Conservation (phyloP, 352 stramenopile genomes). For the Peronosclerospora sorghi region DNA sequence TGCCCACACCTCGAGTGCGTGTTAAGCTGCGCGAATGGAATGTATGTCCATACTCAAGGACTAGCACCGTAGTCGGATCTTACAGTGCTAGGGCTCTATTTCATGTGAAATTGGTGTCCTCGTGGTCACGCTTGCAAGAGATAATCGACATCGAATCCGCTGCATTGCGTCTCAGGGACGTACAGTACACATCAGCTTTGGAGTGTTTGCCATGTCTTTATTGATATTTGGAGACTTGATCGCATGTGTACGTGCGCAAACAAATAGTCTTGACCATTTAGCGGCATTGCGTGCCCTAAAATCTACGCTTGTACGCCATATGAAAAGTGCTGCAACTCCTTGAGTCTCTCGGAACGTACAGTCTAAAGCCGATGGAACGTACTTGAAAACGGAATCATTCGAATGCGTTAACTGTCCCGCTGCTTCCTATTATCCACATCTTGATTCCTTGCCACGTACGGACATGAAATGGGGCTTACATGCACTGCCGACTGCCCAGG, state of each 20-base stretch:
- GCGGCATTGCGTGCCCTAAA: conserved; percentile 27
- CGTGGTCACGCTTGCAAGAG: conserved; percentile 21
- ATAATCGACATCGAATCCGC: conserved; percentile 11
- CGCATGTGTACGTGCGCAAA: conserved; percentile 29
- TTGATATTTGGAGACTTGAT: conserved; percentile 24
- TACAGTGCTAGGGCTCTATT: conserved; percentile 14
- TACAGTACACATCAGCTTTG: conserved; percentile 29
- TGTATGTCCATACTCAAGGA: conserved; percentile 28
- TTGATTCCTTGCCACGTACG: conserved; percentile 60
- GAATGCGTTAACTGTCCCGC: conserved; percentile 32
- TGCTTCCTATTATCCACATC: conserved; percentile 35
- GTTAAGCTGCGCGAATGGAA: conserved; percentile 32
- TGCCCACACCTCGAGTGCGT: conserved; percentile 15
- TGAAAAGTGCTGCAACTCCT: conserved; percentile 14
- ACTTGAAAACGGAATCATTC: conserved; percentile 15
- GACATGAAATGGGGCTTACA: conserved; percentile 32
- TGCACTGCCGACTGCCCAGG: conserved; percentile 46
- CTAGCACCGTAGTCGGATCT: conserved; percentile 12
- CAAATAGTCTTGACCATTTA: conserved; percentile 33
- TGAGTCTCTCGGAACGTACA: conserved; percentile 8
- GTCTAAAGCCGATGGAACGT: conserved; percentile 12
- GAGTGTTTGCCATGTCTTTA: conserved; percentile 34
- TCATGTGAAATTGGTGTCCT: conserved; percentile 25
- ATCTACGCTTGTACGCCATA: conserved; percentile 30
- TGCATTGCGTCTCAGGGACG: conserved; percentile 20